A percentile compares a stretch with the other conserved stretches of the same genome.
Evolutionary conservation across 1,284 basidiomycete genomes (phyloP).

Genomic region (Hemileia vastatrix): DNA sequence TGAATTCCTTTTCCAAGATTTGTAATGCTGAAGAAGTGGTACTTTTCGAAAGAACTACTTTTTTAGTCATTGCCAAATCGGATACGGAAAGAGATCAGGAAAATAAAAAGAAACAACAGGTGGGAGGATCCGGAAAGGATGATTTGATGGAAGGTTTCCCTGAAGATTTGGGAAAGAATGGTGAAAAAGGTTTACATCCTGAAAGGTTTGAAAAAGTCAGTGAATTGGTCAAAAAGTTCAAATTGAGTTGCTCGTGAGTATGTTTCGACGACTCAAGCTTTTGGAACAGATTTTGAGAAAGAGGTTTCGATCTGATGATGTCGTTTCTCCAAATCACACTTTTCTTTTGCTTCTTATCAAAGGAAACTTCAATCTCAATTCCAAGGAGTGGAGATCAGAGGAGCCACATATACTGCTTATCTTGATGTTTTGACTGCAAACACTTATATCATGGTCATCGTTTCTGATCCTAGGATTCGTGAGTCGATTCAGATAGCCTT

Average conservation of each 20-base stretch:
- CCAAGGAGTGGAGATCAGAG: slow-evolving; percentile 40
- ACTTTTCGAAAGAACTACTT: slow-evolving; percentile 90
- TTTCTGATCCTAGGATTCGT: slow-evolving; percentile 79
- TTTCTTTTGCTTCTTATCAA: neutral
- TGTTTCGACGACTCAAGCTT: neutral
- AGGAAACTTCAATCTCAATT: slow-evolving; percentile 32
- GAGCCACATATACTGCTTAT: slow-evolving; percentile 64
- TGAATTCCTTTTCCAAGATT: slow-evolving; percentile 70
- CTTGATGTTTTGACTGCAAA: slow-evolving; percentile 87
- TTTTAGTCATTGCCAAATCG: slow-evolving; percentile 72
- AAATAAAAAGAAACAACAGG: slow-evolving; percentile 26
- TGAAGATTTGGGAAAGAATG: slow-evolving; percentile 29
- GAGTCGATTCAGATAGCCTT: slow-evolving; percentile 32
- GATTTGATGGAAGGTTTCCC: slow-evolving; percentile 6
- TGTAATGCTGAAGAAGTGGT: slow-evolving; percentile 86
- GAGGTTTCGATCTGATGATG: neutral
- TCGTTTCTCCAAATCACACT: neutral
- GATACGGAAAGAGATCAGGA: slow-evolving; percentile 23
- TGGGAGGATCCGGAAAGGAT: slow-evolving; percentile 36
- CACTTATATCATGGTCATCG: slow-evolving; percentile 82
- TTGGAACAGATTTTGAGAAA: neutral
- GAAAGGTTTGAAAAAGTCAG: slow-evolving; percentile 91
- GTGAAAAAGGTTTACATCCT: slow-evolving; percentile 55
- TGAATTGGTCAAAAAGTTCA: slow-evolving; percentile 88
- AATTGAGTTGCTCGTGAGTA: slow-evolving; percentile 71